Percentiles rank a stretch among this genome's conserved stretches.
These are phyloP conservation scores for Rhododendron henanense DNA, from an alignment of 148 eudicot genomes.

Conservation along the genomic window DNA sequence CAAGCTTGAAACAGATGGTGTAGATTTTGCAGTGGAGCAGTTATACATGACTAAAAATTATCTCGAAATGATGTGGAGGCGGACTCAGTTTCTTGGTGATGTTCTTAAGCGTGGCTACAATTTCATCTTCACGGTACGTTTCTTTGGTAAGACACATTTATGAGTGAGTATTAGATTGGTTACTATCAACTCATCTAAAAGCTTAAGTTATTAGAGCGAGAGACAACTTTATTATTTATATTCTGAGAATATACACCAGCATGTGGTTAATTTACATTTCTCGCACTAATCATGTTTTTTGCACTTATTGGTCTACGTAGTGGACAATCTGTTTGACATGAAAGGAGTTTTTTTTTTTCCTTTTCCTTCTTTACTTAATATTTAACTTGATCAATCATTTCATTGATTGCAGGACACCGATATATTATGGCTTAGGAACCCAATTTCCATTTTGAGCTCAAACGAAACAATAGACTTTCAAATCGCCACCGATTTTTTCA, in stretches of 20 bases:
- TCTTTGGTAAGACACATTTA: not conserved
- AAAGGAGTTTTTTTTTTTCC: no score
- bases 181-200: no score
- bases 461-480: conserved; percentile 39
- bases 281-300: no score
- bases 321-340: no score
- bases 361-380: no score
- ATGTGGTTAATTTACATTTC: no score
- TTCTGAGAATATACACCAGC: no score
- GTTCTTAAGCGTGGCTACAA: conserved; percentile 59
- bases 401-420: conserved; percentile 49
- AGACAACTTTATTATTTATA: no score
- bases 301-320: no score
- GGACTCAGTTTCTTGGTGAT: conserved; percentile 54
- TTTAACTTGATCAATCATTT: no score
- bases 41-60: conserved; percentile 63
- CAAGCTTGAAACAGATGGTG: conserved; percentile 47
- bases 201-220: no score
- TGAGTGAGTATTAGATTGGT: no score
- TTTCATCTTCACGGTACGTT: conserved; percentile 81
- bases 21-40: conserved; percentile 45
- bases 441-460: conserved; percentile 35
- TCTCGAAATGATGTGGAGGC: conserved; percentile 86
- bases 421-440: conserved; percentile 66
- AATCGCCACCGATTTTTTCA: conserved; percentile 39